Evolutionary conservation across 352 stramenopile species (phyloP).

Genomic region (Globisporangium camurandrum): DNA sequence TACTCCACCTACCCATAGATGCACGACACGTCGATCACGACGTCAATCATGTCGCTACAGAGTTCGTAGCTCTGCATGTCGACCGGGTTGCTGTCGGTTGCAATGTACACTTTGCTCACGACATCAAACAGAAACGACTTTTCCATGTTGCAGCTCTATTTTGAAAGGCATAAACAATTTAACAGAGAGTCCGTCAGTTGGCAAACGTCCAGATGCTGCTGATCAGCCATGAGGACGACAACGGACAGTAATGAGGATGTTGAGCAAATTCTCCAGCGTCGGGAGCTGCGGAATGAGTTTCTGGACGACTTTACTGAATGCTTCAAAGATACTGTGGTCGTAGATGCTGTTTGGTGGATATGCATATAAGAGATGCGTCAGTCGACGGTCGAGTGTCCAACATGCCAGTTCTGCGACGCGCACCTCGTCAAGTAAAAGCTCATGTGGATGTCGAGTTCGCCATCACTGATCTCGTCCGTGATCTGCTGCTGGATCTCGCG

Average conservation of each 20-base stretch:
- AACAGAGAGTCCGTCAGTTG: not conserved
- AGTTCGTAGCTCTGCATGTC: constrained; percentile 98
- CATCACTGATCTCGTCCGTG: constrained; percentile 93
- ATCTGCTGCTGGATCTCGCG: constrained; percentile 97
- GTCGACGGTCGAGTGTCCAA: not conserved
- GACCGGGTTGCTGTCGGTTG: constrained; percentile 96
- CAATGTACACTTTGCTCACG: constrained; percentile 98
- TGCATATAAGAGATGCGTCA: not conserved
- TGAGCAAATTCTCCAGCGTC: constrained; percentile 97
- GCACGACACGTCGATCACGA: constrained; percentile 98
- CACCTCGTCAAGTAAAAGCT: constrained; percentile 86
- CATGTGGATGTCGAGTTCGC: constrained; percentile 90
- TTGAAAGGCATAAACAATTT: constrained; percentile 15
- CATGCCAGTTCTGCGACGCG: not conserved
- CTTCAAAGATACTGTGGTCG: constrained; percentile 97
- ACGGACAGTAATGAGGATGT: constrained; percentile 91
- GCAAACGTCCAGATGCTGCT: not conserved
- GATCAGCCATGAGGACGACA: not conserved
- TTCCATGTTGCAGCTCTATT: constrained; percentile 95
- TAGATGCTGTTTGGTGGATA: constrained; percentile 49
- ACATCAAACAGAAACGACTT: constrained; percentile 99
- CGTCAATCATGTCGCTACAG: constrained; percentile 99
- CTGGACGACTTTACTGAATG: constrained; percentile 96
- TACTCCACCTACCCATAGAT: constrained; percentile 88
- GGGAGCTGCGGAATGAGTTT: constrained; percentile 96